Percentiles rank a stretch among this genome's conserved stretches.
phyloP scores from a whole-genome alignment of 805 yeast genomes.

The Jamesozyma hellenica region DNA sequence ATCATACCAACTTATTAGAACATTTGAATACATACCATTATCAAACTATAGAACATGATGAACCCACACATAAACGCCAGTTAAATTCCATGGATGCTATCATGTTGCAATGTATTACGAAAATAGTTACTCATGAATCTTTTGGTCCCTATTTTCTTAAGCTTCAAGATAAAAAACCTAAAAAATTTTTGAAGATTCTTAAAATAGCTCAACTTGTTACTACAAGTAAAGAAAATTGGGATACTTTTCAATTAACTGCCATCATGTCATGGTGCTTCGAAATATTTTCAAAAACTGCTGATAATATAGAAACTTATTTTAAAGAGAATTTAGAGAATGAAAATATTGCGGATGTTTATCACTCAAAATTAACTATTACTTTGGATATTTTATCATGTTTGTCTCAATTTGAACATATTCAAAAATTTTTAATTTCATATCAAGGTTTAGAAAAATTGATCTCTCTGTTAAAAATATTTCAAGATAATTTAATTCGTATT shows the following conservation, averaged over 20 bases:
- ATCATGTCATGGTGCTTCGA: conserved; percentile 33
- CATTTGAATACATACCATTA: conserved; percentile 1
- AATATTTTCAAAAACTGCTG: conserved; percentile 20
- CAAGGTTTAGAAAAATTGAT: conserved; percentile 30
- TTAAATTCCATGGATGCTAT: conserved; percentile 7
- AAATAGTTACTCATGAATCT: conserved; percentile 29
- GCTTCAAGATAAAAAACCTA: conserved; percentile 7
- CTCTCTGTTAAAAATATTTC: conserved; percentile 25
- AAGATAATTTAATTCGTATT: conserved; percentile 26
- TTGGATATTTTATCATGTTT: conserved; percentile 30
- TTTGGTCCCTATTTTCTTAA: conserved; percentile 24
- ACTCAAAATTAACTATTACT: conserved; percentile 21
- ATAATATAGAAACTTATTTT: conserved; percentile 21
- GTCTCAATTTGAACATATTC: conserved; percentile 28
- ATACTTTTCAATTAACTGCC: conserved; percentile 30
- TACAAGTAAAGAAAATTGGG: conserved; percentile 32
- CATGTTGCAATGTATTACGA: conserved; percentile 24
- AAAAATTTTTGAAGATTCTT: conserved; percentile 12
- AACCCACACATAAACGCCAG: neutral
- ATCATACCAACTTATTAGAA: conserved; percentile 9
- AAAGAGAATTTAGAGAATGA: conserved; percentile 9
- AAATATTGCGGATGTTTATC: conserved; percentile 14
- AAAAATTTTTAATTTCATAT: conserved; percentile 30
- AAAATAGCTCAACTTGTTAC: conserved; percentile 23
- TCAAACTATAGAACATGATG: neutral